Base-by-base conservation (phyloP, 768 basidiomycete species). In the Inosperma sp. region DNA sequence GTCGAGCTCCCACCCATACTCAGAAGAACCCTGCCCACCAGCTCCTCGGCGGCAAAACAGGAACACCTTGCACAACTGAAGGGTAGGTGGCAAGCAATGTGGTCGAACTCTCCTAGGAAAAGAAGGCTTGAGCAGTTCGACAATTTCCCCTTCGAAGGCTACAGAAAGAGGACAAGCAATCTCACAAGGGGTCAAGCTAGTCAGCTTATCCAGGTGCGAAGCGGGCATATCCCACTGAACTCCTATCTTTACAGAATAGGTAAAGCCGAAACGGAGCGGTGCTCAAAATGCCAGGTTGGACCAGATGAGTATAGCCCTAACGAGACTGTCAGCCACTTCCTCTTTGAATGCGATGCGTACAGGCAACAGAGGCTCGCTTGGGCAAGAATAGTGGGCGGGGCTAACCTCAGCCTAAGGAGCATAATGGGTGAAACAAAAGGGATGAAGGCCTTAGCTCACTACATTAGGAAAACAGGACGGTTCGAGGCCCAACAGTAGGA, bases 201-300 rank as follows among this genome's bases (percentile, higher is more conserved):
- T 19, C 16, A 63, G 1, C 51, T 70, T 2, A 48, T 59, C 0
- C 67, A 69, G 41, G 37, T 70, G 1, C 51, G 64, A 17, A 64
- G 65, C 23, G 59, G 62, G 0, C 68, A 69, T 46, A 41, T 59
- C 35, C 59, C 63, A 0, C 60, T 66, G 5, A 64, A 67, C 34
- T 21, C 16, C 4, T 41, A 41, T 26, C 40, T 41, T 14, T 19
- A 4, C 40, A 35, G 34, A 17, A 35, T 35, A 5, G 17, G 17
- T 13, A 35, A 35, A 12, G 34, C 34, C 4, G 34, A 4, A 4
- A 14, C 12, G 12, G 12, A 35, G 5, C 12, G 34, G 5, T 35
- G 34, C 34, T 17, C 13, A 5, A 3, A 5, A 5, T 35, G 34
- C 34, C 4, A 12, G 34, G 12, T 35, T 35, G 34, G 17, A 4